A percentile compares a stretch with the other conserved stretches of the same genome.
Conservation (phyloP, 1,284 basidiomycete genomes). For the Limonomyces culmigenus region DNA sequence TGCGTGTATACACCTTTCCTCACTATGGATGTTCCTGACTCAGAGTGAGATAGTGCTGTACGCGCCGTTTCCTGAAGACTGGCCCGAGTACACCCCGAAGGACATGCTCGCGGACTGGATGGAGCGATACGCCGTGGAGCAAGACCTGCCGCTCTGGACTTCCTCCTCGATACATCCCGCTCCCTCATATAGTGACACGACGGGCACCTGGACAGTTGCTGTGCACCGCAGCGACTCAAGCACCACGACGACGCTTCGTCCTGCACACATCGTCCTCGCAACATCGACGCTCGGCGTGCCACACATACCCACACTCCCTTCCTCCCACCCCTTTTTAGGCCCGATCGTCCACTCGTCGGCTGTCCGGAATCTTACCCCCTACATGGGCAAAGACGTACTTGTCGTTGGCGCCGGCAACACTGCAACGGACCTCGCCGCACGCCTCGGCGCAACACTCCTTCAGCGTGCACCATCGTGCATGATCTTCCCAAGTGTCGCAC, state of each 20-base stretch:
- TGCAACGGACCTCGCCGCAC: slow-evolving; percentile 20
- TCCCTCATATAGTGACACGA: slow-evolving; percentile 10
- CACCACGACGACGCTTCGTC: slow-evolving; percentile 7
- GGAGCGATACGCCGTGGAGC: slow-evolving; percentile 17
- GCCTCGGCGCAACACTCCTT: slow-evolving; percentile 22
- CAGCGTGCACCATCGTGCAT: slow-evolving; percentile 23
- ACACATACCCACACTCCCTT: slow-evolving; percentile 12
- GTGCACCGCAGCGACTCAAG: slow-evolving; percentile 12
- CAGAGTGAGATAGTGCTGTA: slow-evolving; percentile 12
- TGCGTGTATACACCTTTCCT: too few relatives aligned
- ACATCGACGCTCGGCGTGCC: slow-evolving; percentile 18
- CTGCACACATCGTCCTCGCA: slow-evolving; percentile 20
- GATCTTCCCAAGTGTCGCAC: slow-evolving; percentile 14
- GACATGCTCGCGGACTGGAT: slow-evolving; percentile 20
- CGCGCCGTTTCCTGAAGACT: slow-evolving; percentile 18
- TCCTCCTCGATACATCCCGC: slow-evolving; percentile 8
- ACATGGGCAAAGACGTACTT: slow-evolving; percentile 17
- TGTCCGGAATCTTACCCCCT: slow-evolving; percentile 13
- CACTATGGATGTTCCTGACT: neutral
- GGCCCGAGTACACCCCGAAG: slow-evolving; percentile 19
- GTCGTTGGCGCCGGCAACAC: slow-evolving; percentile 24
- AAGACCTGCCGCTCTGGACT: slow-evolving; percentile 21
- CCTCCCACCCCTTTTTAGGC: slow-evolving; percentile 15
- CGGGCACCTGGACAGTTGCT: slow-evolving; percentile 16
- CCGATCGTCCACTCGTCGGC: slow-evolving; percentile 14